Evolutionary conservation across 768 basidiomycete genomes (phyloP).

Genomic region (Kwoniella dendrophila): DNA sequence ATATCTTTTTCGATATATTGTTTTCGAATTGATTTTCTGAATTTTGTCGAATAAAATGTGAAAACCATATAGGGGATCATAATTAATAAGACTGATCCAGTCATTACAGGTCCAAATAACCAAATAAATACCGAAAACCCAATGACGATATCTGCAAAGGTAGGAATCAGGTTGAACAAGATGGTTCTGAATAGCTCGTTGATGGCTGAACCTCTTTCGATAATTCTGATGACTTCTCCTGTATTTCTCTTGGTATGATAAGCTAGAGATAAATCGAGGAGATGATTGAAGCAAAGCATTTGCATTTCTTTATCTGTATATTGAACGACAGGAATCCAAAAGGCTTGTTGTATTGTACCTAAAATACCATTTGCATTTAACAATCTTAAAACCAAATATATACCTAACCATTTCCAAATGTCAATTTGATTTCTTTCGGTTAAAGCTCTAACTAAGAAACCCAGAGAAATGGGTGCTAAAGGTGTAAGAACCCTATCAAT

Average conservation of each 20-base stretch:
- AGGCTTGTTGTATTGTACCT: constrained; percentile 44
- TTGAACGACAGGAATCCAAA: constrained; percentile 86
- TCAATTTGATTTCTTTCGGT: constrained; percentile 16
- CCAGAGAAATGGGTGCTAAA: constrained; percentile 70
- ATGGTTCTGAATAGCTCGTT: constrained; percentile 78
- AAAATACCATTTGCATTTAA: constrained; percentile 74
- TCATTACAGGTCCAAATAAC: constrained; percentile 54
- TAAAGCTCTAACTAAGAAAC: constrained; percentile 63
- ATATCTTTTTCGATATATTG: constrained; percentile 80
- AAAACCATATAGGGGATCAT: constrained; percentile 62
- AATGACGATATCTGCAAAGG: constrained; percentile 71
- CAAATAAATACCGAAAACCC: constrained; percentile 54
- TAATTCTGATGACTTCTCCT: constrained; percentile 77
- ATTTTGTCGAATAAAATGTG: constrained; percentile 64
- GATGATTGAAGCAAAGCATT: constrained; percentile 78
- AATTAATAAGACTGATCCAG: constrained; percentile 69
- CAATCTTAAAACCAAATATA: constrained; percentile 71
- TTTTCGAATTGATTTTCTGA: constrained; percentile 73
- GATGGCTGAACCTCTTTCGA: constrained; percentile 72
- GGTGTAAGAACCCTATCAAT: constrained; percentile 77
- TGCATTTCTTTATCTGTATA: constrained; percentile 88
- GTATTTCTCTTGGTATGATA: constrained; percentile 83
- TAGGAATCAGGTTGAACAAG: constrained; percentile 81
- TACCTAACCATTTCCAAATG: constrained; percentile 70
- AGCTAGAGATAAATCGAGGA: constrained; percentile 80